Base-by-base conservation (phyloP, 345 rosid genomes). In the Crucihimalaya himalaica region DNA sequence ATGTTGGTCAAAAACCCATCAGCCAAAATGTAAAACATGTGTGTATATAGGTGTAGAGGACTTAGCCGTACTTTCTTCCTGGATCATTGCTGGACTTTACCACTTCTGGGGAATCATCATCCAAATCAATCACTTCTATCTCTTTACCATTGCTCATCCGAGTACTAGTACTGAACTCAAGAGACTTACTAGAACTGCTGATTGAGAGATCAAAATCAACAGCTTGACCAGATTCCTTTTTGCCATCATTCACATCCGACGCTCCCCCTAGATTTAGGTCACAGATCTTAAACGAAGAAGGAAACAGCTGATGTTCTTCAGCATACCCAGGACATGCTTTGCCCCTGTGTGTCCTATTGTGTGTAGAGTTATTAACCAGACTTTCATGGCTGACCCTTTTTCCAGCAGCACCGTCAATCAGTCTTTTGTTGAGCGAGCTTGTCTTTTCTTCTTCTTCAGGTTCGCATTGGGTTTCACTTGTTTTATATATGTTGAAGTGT, bases 61-160 rank as follows among this genome's bases (percentile, higher is more conserved):
- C 16, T 19, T 50, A 65, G 51, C 16, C 90, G 13, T 85, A 95
- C 99, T 81, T 95, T 73, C 79, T 81, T 54, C 80, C 90, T 16
- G 81, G 66, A 66, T 72, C 71, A 47, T 82, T 83, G 55, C 82
- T 78, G 42, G 79, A 87, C 70, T 86, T 85, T 60, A 84, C 83
- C 72, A 83, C 92, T 25, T 75, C 81, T 48, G 78, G 74, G 52
- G 87, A 84, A 84, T 92, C 99, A 75, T 78, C 83, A 21, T 95
- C 97, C 75, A 95, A 80, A 76, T 92, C 96, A 82, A 95, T 95
- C 72, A 95, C 84, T 84, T 95, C 97, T 66, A 95, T 86, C 77
- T 77, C 93, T 76, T 83, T 89, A 68, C 81, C 85, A 74, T 80
- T 80, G 75, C 79, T 78, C 73, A 79, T 68, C 69, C 53, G 79